phyloP scores from a whole-genome alignment of 2,329 filamentous ascomycete genomes.

The Nothophoma quercina region DNA sequence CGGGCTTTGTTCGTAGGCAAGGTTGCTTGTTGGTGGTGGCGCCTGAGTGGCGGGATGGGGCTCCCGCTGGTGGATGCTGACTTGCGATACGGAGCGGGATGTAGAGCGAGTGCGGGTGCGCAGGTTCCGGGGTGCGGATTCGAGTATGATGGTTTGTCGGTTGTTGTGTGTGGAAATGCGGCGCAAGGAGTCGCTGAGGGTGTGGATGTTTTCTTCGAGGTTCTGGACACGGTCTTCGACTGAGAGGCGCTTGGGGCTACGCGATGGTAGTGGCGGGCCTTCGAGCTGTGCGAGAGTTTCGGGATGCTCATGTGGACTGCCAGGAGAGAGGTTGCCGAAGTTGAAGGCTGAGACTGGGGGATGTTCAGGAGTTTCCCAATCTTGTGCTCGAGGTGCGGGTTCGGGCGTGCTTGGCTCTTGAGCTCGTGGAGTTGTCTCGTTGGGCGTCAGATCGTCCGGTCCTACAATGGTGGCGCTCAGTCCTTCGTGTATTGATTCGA shows the following conservation, averaged over 20 bases:
- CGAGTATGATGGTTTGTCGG: slow-evolving; percentile 50
- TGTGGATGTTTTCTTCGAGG: slow-evolving; percentile 41
- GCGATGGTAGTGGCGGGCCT: slow-evolving; percentile 21
- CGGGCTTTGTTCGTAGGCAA: slow-evolving; percentile 10
- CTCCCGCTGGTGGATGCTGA: slow-evolving; percentile 20
- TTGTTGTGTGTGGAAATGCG: slow-evolving; percentile 45
- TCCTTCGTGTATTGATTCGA: slow-evolving; percentile 27
- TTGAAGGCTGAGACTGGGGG: slow-evolving; percentile 46
- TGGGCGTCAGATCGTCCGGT: slow-evolving; percentile 23
- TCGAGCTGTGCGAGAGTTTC: slow-evolving; percentile 15
- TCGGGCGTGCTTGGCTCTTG: slow-evolving; percentile 17
- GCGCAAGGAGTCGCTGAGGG: slow-evolving; percentile 42
- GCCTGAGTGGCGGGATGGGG: background rate
- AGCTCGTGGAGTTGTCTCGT: slow-evolving; percentile 17
- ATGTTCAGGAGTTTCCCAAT: slow-evolving; percentile 20
- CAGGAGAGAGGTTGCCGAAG: slow-evolving; percentile 44
- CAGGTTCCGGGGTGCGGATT: slow-evolving; percentile 45
- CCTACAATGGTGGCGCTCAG: slow-evolving; percentile 36
- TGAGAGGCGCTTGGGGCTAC: slow-evolving; percentile 30
- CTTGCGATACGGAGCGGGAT: slow-evolving; percentile 24
- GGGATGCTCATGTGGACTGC: slow-evolving; percentile 12
- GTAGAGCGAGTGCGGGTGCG: slow-evolving; percentile 42
- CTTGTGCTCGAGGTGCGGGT: slow-evolving; percentile 14
- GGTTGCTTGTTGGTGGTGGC: slow-evolving; percentile 3
- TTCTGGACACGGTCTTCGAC: slow-evolving; percentile 46